Evolutionary conservation across 352 stramenopile genomes (phyloP), one percentile per base, ranked within the genome.

Genomic region (Globisporangium uncinulatum): DNA sequence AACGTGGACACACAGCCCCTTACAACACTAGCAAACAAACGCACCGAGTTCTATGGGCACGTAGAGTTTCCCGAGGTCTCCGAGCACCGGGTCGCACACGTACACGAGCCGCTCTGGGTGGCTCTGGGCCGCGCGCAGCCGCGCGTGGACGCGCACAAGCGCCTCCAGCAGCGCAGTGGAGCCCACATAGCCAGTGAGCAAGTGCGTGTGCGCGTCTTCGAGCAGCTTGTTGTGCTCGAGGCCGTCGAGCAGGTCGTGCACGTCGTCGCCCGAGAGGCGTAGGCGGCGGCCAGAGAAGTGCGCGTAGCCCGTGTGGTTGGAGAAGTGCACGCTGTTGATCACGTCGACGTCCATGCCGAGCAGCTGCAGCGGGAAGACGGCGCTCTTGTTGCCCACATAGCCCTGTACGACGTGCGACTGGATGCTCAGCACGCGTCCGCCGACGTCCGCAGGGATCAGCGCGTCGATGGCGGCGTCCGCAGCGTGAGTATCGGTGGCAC

Each of bases 251-350:
- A 94, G 69, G 44, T 92, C 82, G 43, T 89, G 70, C 51, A 94
- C 54, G 64, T 92, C 82, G 36, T 88, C 75, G 47, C 82, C 80
- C 31, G 67, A 76, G 57, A 92, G 82, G 9, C 79, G 74, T 60
- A 92, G 74, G 19, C 76, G 74, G 53, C 86, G 82, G 55, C 83
- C 83, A 20, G 70, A 78, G 59, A 91, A 92, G 51, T 81, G 82
- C 39, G 62, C 63, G 71, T 93, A 95, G 4, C 85, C 85, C 31
- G 81, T 92, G 69, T 93, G 83, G 67, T 95, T 93, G 71, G 83
- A 92, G 58, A 95, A 92, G 59, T 95, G 83, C 19, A 95, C 80
- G 56, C 76, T 93, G 65, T 95, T 93, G 71, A 95, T 89, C 48
- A 87, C 79, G 68, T 95, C 85, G 42, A 93, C 85, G 53, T 95